These are phyloP conservation scores for Tetracentron sinense DNA, from an alignment of 164 flowering plant species.

Conservation along the genomic window DNA sequence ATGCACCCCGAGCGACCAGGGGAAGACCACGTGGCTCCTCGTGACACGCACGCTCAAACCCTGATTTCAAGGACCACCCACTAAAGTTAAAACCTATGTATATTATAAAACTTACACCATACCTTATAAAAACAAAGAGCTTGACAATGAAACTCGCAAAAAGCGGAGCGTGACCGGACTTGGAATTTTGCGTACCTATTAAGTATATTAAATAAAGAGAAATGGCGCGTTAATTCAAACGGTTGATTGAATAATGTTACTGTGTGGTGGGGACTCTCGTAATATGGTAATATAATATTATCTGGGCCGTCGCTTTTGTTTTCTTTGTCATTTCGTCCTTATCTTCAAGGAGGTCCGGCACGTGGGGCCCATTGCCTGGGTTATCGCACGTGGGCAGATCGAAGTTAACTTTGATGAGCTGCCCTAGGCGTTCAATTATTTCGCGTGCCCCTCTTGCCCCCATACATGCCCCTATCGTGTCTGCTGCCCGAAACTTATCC, in stretches of 20 bases:
- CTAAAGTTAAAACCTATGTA: background rate
- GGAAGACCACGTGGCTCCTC: slow-evolving; percentile 38
- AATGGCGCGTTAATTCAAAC: slow-evolving; percentile 9
- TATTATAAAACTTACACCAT: background rate
- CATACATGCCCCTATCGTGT: slow-evolving; percentile 24
- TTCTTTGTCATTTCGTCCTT: slow-evolving; percentile 8
- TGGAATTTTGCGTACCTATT: background rate
- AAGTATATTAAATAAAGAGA: background rate
- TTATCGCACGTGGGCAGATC: slow-evolving; percentile 34
- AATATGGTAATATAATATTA: background rate
- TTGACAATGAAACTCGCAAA: slow-evolving; percentile 18
- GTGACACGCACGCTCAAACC: slow-evolving; percentile 41
- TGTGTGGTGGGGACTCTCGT: background rate
- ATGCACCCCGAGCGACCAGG: slow-evolving; percentile 14
- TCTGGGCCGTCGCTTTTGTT: slow-evolving; percentile 12
- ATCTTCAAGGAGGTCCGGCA: slow-evolving; percentile 6
- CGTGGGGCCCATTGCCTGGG: slow-evolving; percentile 25
- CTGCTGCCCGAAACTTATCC: slow-evolving; percentile 23
- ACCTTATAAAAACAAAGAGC: background rate
- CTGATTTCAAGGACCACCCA: slow-evolving; percentile 31
- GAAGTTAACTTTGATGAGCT: background rate
- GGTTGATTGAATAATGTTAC: background rate
- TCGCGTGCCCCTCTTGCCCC: slow-evolving; percentile 29
- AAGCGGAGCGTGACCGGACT: slow-evolving; percentile 16
- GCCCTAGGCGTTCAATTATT: slow-evolving; percentile 13